phyloP scores from a whole-genome alignment of 2,329 filamentous ascomycete species.

The Alternaria longipes region DNA sequence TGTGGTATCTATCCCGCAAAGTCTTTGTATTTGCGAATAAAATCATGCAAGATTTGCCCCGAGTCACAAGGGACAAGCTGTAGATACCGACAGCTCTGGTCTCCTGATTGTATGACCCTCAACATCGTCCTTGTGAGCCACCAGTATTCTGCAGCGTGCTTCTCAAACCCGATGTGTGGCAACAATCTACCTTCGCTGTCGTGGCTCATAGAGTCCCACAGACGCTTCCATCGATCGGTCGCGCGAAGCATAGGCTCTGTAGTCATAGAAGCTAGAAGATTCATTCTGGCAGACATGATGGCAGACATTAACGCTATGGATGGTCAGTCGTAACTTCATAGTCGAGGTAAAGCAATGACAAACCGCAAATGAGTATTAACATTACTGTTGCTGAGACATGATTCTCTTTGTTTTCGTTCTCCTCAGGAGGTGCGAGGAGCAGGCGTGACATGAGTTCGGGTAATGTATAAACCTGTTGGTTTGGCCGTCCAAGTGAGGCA shows the following conservation, averaged over 20 bases:
- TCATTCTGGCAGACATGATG: neutral
- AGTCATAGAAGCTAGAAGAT: neutral
- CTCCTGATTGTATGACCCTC: neutral
- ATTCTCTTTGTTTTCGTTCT: neutral
- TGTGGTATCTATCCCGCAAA: neutral
- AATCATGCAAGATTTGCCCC: neutral
- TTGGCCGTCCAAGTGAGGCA: neutral
- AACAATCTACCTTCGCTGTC: neutral
- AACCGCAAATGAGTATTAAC: constrained; percentile 1
- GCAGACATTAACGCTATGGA: neutral
- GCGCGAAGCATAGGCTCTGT: neutral
- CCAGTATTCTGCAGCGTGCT: neutral
- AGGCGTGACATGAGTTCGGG: neutral
- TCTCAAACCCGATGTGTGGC: neutral
- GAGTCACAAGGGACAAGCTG: neutral
- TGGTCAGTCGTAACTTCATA: neutral
- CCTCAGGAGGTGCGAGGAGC: neutral
- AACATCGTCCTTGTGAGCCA: neutral
- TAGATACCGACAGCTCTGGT: neutral
- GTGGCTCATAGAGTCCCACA: neutral
- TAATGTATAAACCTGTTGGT: neutral
- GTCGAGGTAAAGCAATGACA: neutral
- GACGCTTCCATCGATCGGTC: neutral
- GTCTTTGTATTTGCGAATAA: neutral
- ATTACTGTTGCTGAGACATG: neutral